Conservation (phyloP, 2,329 filamentous ascomycete genomes). For the Penicillium sp. region DNA sequence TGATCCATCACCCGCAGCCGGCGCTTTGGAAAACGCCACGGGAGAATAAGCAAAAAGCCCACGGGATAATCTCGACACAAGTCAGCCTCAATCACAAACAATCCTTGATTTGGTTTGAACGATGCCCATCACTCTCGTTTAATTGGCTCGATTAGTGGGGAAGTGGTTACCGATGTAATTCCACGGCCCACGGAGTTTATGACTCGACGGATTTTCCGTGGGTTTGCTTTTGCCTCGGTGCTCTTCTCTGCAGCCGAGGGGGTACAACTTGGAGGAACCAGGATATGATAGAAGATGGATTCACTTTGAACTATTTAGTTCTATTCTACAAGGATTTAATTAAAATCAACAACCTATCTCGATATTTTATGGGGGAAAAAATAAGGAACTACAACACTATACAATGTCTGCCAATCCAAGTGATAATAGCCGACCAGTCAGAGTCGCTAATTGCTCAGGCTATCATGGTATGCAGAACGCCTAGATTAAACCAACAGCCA, state of each 20-base stretch:
- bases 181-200: not conserved
- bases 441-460: constrained; percentile 39
- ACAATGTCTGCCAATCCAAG: not conserved
- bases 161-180: not conserved
- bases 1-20: not conserved
- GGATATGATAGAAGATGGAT: not conserved
- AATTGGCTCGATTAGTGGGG: not conserved
- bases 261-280: not conserved
- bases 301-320: not conserved
- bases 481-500: not conserved
- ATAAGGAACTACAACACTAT: no score
- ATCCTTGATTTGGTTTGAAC: not conserved
- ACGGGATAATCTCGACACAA: not conserved
- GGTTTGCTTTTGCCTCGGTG: not conserved
- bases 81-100: not conserved
- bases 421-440: constrained; percentile 21
- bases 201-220: not conserved
- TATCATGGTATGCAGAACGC: constrained; percentile 22
- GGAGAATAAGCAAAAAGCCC: not conserved
- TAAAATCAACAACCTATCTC: not conserved
- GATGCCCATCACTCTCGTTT: not conserved
- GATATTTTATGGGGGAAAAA: not conserved
- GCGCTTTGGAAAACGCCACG: not conserved
- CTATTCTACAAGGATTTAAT: not conserved
- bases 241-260: not conserved